These are phyloP conservation scores for Penicillium desertorum DNA, from an alignment of 495 filamentous ascomycete genomes.

Conservation along the genomic window DNA sequence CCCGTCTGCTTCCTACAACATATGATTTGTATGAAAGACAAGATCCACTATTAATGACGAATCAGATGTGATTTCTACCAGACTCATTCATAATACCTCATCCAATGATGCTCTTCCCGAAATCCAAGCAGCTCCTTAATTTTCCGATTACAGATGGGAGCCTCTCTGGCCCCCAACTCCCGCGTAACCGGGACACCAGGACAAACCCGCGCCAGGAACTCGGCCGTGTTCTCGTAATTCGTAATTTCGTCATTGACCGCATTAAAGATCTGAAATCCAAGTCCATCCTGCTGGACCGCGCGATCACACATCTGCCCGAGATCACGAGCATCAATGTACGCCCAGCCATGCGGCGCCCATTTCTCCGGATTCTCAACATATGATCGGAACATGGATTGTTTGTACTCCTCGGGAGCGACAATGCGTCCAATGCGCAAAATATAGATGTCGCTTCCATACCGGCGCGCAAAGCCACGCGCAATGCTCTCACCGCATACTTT, in stretches of 20 bases:
- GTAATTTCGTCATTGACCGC: conserved; percentile 59
- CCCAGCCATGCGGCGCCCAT: conserved; percentile 57
- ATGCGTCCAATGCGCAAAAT: conserved; percentile 58
- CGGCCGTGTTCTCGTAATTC: conserved; percentile 34
- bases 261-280: conserved; percentile 61
- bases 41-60: neutral
- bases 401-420: conserved; percentile 60
- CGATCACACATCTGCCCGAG: conserved; percentile 45
- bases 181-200: conserved; percentile 50
- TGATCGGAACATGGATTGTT: conserved; percentile 42
- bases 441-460: conserved; percentile 59
- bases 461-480: conserved; percentile 53
- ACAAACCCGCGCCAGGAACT: conserved; percentile 49
- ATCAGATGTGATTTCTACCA: neutral
- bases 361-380: conserved; percentile 50
- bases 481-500: conserved; percentile 59
- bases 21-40: neutral
- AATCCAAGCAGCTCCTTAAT: conserved; percentile 58
- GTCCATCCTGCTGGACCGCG: conserved; percentile 27
- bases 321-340: conserved; percentile 59
- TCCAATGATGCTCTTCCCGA: conserved; percentile 56
- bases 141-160: conserved; percentile 59
- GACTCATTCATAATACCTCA: conserved; percentile 30
- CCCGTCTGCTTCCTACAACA: too few species aligned
- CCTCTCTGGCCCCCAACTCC: conserved; percentile 55